Conservation (phyloP, 2,329 filamentous ascomycete genomes). For the Taxawa tesnikishii region DNA sequence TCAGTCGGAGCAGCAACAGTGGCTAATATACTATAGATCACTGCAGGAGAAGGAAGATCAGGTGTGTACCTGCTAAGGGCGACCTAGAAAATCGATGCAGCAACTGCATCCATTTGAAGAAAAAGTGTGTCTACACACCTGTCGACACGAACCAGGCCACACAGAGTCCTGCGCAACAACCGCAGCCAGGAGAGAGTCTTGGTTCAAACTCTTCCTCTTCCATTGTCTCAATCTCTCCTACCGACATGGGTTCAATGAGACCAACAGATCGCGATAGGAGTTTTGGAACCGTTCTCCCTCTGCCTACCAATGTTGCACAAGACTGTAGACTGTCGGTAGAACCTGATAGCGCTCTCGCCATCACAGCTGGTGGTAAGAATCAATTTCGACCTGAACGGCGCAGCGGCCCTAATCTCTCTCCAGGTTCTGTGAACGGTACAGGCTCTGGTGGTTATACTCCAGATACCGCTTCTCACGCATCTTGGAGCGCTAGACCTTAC, state of each 20-base stretch:
- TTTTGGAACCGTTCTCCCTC: slow-evolving; percentile 9
- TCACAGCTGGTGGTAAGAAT: slow-evolving; percentile 3
- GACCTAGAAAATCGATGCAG: slow-evolving; percentile 68
- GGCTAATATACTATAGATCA: slow-evolving; percentile 48
- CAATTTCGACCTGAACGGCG: slow-evolving; percentile 1
- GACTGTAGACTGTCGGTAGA: slow-evolving; percentile 10
- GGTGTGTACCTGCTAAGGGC: slow-evolving; percentile 66
- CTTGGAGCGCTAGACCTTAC: no score
- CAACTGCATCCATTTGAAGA: slow-evolving; percentile 89
- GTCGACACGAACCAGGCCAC: slow-evolving; percentile 53
- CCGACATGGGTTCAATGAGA: slow-evolving; percentile 3
- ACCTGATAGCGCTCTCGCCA: slow-evolving; percentile 7
- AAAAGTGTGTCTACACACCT: slow-evolving; percentile 84
- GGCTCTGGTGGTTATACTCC: slow-evolving; percentile 1
- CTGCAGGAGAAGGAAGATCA: slow-evolving; percentile 84
- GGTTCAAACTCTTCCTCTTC: slow-evolving; percentile 9
- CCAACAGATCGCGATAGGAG: slow-evolving; percentile 7
- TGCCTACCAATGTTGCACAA: slow-evolving; percentile 11
- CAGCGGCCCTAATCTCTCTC: slow-evolving; percentile 2
- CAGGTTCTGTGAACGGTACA: slow-evolving; percentile 1
- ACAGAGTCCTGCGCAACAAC: slow-evolving; percentile 42
- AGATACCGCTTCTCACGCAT: no score
- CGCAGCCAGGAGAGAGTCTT: slow-evolving; percentile 22
- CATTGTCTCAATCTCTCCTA: slow-evolving; percentile 8
- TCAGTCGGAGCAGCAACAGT: slow-evolving; percentile 11